Base-by-base conservation (phyloP, 176 grass and related monocot species). In the Elymus sibiricus region DNA sequence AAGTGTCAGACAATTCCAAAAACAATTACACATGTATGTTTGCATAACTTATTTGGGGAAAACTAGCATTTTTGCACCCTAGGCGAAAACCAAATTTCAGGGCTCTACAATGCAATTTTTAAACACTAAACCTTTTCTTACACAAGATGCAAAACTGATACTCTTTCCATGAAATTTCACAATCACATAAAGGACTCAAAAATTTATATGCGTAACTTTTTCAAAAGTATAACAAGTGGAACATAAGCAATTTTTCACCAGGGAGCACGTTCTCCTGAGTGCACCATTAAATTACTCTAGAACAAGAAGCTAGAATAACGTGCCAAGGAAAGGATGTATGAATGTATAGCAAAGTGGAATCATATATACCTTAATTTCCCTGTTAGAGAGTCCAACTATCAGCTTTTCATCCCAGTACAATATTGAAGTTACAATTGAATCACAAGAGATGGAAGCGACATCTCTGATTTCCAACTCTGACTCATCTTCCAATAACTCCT, bases 311-410 rank as follows among this genome's bases (percentile, higher is more conserved):
- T 60, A 38, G 9, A 72, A 72, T 27, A 79, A 11, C 40, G 73
- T 56, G 64, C 12, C 69, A 82, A 55, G 8, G 13, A 19, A 59
- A 81, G 63, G 61, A 3, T 67, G 21, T 76, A 74, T 27, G 37
- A 84, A 34, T 55, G 60, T 55, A 62, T 74, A 79, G 7, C 5
- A 46, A 70, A 69, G 12, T 2, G 67, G 11, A 75, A 62, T 31
- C 10, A 43, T 24, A 39, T 74, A 76, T 94, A 95, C 97, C 92
- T 95, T 95, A 81, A 98, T 92, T 42, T 98, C 94, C 59, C 79
- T 91, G 85, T 88, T 98, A 61, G 94, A 87, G 78, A 95, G 74
- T 69, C 93, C 94, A 42, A 89, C 92, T 85, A 98, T 91, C 81
- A 98, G 82, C 79, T 46, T 95, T 40, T 85, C 86, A 70, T 91